Evolutionary conservation across 306 rosid species (phyloP).

Genomic region (Purshia tridentata): DNA sequence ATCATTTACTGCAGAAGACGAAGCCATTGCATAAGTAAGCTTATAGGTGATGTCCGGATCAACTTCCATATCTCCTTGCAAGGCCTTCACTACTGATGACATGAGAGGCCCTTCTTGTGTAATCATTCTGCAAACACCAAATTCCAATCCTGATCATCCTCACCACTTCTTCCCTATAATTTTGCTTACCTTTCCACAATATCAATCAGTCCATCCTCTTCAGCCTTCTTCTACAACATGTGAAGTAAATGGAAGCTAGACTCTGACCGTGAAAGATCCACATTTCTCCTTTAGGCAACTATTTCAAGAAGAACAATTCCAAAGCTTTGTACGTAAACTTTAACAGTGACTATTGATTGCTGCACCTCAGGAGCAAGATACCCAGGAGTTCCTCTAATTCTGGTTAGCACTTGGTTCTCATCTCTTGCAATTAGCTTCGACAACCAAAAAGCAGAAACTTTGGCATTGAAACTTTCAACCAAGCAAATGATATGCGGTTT

Average conservation of each 20-base stretch:
- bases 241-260: constrained; percentile 15
- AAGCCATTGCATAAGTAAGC: constrained; percentile 18
- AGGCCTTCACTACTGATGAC: constrained; percentile 9
- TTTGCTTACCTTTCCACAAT: constrained; percentile 18
- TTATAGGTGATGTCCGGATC: not conserved
- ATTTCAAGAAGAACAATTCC: constrained; percentile 26
- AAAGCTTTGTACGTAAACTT: constrained; percentile 16
- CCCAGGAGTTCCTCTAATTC: constrained; percentile 24
- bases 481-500: constrained; percentile 25
- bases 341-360: constrained; percentile 20
- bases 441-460: constrained; percentile 22
- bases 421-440: constrained; percentile 8
- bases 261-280: not conserved
- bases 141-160: constrained; percentile 20
- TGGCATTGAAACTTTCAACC: constrained; percentile 23
- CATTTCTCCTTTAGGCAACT: constrained; percentile 13
- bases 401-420: constrained; percentile 1
- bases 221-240: constrained; percentile 16
- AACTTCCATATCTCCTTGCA: constrained; percentile 27
- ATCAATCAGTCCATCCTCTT: constrained; percentile 2
- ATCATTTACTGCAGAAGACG: not conserved
- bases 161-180: constrained; percentile 19
- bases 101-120: constrained; percentile 13
- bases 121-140: constrained; percentile 25
- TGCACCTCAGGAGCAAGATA: constrained; percentile 24